phyloP scores from a whole-genome alignment of 2,329 filamentous ascomycete genomes.

The Mycosphaerella sp. region DNA sequence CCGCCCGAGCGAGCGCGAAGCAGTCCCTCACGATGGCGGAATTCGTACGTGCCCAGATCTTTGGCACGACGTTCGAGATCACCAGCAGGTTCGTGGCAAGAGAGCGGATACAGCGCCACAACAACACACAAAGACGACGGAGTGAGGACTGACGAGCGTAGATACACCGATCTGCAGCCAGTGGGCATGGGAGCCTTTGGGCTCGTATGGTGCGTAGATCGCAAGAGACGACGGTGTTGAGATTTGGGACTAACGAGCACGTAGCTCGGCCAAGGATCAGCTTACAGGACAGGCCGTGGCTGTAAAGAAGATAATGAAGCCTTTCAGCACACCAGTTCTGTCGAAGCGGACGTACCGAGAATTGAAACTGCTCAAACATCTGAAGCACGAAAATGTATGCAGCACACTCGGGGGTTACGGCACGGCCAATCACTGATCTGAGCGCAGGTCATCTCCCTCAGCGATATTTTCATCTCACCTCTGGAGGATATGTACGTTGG shows the following conservation, averaged over 20 bases:
- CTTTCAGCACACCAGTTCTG: slow-evolving; percentile 97
- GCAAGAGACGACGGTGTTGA: not conserved
- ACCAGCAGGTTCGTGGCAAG: slow-evolving; percentile 71
- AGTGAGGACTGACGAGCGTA: slow-evolving; percentile 38
- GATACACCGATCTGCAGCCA: slow-evolving; percentile 95
- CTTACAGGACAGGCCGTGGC: slow-evolving; percentile 95
- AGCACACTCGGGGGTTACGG: not conserved
- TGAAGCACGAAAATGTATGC: slow-evolving; percentile 88
- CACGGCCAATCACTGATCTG: slow-evolving; percentile 7
- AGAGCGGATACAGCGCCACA: slow-evolving; percentile 9
- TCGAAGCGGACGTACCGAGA: slow-evolving; percentile 98
- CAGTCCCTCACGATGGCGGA: slow-evolving; percentile 66
- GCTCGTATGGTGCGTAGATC: slow-evolving; percentile 71
- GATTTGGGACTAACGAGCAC: slow-evolving; percentile 10
- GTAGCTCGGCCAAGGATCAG: slow-evolving; percentile 92
- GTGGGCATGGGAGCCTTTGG: slow-evolving; percentile 99
- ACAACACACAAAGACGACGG: slow-evolving; percentile 7
- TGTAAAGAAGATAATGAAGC: slow-evolving; percentile 99
- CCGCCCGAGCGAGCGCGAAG: not conserved
- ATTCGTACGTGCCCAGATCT: slow-evolving; percentile 98
- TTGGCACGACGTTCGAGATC: slow-evolving; percentile 99
- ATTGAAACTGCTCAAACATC: slow-evolving; percentile 92
- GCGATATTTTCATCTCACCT: slow-evolving; percentile 99
- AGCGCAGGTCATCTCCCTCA: slow-evolving; percentile 79
- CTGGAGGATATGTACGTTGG: slow-evolving; percentile 84